Conservation (phyloP, 371 early-diverging fungal species). For the Mucor circinelloides region DNA sequence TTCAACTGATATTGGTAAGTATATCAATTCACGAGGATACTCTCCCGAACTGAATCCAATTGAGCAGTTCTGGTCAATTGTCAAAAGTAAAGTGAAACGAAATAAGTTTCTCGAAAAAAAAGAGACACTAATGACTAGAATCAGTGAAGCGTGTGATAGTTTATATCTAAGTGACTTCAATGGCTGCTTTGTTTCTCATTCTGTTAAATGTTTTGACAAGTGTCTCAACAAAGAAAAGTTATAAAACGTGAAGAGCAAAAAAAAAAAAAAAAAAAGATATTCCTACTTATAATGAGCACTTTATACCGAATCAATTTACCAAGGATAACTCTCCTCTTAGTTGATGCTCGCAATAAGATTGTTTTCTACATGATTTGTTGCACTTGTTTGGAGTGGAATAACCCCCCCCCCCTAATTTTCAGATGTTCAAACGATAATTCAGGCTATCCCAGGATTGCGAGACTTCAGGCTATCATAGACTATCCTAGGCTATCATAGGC, state of each 20-base stretch:
- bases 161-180: not conserved
- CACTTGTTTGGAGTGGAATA: too few species aligned
- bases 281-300: too few species aligned
- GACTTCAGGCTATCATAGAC: too few species aligned
- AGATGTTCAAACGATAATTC: too few species aligned
- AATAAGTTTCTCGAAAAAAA: conserved; percentile 13
- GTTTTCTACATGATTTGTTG: too few species aligned
- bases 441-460: too few species aligned
- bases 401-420: too few species aligned
- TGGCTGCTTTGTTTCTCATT: not conserved
- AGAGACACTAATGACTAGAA: conserved; percentile 14
- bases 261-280: not conserved
- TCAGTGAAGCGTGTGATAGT: not conserved
- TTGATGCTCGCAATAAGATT: too few species aligned
- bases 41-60: conserved; percentile 21
- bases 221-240: not conserved
- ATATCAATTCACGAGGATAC: conserved; percentile 17
- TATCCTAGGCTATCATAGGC: too few species aligned
- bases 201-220: not conserved
- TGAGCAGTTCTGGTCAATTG: conserved; percentile 22
- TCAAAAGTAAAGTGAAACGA: conserved; percentile 13
- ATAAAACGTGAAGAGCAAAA: not conserved
- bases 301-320: too few species aligned
- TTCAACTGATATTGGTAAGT: conserved; percentile 11
- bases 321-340: too few species aligned